Evolutionary conservation across 2,329 filamentous ascomycete species (phyloP), one percentile per base, ranked within the genome.

Genomic region (Cucurbitaria berberidis): DNA sequence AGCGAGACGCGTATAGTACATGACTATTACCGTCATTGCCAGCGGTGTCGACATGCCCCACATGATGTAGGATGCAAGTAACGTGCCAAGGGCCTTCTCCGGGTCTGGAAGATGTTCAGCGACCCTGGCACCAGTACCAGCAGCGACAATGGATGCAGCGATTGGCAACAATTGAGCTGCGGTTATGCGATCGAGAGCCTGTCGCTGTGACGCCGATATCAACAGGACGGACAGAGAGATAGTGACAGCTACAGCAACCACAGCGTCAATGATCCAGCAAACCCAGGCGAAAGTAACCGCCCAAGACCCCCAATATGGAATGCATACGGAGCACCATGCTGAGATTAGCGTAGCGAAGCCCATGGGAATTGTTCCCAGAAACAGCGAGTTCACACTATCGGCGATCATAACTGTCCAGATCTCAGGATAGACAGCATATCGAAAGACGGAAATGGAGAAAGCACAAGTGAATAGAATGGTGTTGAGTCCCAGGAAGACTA

Each of bases 1-100:
- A 3, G 84, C 85, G 9, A 91, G 78, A 10, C 88, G 85, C 53
- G 88, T 84, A 66, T 89, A 89, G 72, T 90, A 91, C 32, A 90
- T 81, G 10, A 84, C 84, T 22, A 90, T 75, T 18, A 89, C 81
- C 36, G 82, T 80, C 70, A 86, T 81, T 1, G 86, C 83, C 45
- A 90, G 73, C 0, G 82, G 83, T 2, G 81, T 80, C 4, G 86
- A 85, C 51, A 85, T 84, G 0, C 87, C 87, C 86, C 86, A 90
- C 59, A 90, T 82, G 15, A 89, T 76, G 66, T 90, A 91, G 3
- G 81, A 86, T 15, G 78, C 78, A n/a, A 89, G 75, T 19, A 90
- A 64, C 0, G 88, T 90, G 32, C 81, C 82, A 18, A 88, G 69
- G 3, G 84, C 84, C 59, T 86, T 80, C 16, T 79, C 70, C 1